Percentiles rank a stretch among this genome's conserved stretches.
These are phyloP conservation scores for Begonia loranthoides DNA, from an alignment of 306 rosid genomes.

Conservation along the genomic window DNA sequence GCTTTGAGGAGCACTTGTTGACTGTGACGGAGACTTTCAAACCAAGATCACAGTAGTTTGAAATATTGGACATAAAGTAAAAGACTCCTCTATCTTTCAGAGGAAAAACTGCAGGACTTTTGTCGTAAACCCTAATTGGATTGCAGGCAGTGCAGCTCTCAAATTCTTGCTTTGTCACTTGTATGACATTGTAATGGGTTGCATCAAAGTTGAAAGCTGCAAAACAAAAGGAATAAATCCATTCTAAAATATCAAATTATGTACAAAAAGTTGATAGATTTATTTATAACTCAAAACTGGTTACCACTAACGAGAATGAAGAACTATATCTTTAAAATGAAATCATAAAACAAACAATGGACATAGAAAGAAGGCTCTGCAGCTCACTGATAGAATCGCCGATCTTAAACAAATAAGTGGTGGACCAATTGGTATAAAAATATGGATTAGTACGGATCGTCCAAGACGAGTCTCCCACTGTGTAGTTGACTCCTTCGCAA, in stretches of 20 bases:
- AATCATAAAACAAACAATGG: background rate
- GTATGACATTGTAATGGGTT: slow-evolving; percentile 21
- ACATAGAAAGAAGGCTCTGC: background rate
- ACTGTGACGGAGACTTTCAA: slow-evolving; percentile 21
- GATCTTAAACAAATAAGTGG: slow-evolving; percentile 19
- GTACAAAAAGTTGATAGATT: background rate
- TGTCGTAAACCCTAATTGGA: slow-evolving; percentile 11
- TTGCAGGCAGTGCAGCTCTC: slow-evolving; percentile 26
- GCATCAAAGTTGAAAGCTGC: slow-evolving; percentile 26
- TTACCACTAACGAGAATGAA: background rate
- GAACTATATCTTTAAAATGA: background rate
- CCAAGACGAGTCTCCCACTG: slow-evolving; percentile 28
- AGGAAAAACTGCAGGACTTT: slow-evolving; percentile 19
- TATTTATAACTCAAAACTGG: too few relatives aligned
- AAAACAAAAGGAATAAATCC: background rate
- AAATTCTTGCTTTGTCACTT: slow-evolving; percentile 29
- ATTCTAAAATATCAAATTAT: background rate
- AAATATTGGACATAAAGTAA: slow-evolving; percentile 25
- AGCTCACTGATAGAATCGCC: slow-evolving; percentile 29
- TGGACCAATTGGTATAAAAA: slow-evolving; percentile 22
- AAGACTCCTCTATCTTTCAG: slow-evolving; percentile 14
- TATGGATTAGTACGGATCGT: slow-evolving; percentile 9
- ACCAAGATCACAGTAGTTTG: slow-evolving; percentile 28
- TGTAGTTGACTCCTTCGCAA: slow-evolving; percentile 14
- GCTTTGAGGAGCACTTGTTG: slow-evolving; percentile 4